These are phyloP conservation scores for Podila epigama DNA, from an alignment of 192 early-diverging fungal species.

Conservation along the genomic window DNA sequence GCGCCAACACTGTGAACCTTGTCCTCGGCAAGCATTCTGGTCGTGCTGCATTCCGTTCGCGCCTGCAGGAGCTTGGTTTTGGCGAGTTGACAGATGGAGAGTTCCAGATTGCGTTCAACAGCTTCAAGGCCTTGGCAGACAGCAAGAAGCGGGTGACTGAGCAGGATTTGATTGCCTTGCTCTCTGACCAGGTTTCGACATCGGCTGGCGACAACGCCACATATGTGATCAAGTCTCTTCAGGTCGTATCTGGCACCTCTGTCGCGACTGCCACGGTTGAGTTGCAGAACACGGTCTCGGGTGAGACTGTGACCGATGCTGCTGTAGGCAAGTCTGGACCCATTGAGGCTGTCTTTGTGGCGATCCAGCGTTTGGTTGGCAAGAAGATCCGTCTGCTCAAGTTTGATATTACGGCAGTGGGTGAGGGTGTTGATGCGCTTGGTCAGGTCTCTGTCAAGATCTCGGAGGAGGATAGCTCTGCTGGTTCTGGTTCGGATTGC, in stretches of 20 bases:
- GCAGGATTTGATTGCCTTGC: slow-evolving; percentile 86
- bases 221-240: slow-evolving; percentile 74
- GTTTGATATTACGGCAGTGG: slow-evolving; percentile 89
- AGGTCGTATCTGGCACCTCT: slow-evolving; percentile 81
- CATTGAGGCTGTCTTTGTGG: slow-evolving; percentile 87
- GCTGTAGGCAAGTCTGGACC: slow-evolving; percentile 84
- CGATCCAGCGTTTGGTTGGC: slow-evolving; percentile 87
- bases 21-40: slow-evolving; percentile 98
- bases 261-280: slow-evolving; percentile 84
- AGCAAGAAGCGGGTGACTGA: slow-evolving; percentile 90
- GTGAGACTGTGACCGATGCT: slow-evolving; percentile 68
- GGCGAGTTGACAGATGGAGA: slow-evolving; percentile 61
- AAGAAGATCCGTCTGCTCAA: slow-evolving; percentile 77
- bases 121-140: slow-evolving; percentile 95
- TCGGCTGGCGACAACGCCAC: slow-evolving; percentile 50
- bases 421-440: slow-evolving; percentile 86
- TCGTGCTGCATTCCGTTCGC: slow-evolving; percentile 88
- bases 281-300: slow-evolving; percentile 64
- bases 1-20: slow-evolving; percentile 83
- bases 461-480: slow-evolving; percentile 33
- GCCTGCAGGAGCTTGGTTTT: slow-evolving; percentile 81
- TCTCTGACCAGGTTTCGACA: slow-evolving; percentile 74
- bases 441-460: slow-evolving; percentile 87
- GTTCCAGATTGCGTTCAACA: slow-evolving; percentile 83
- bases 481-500: slow-evolving; percentile 46